A percentile compares a stretch with the other conserved stretches of the same genome.
These are phyloP conservation scores for Microdochium bolleyi DNA, from an alignment of 2,329 filamentous ascomycete species.

Conservation along the genomic window DNA sequence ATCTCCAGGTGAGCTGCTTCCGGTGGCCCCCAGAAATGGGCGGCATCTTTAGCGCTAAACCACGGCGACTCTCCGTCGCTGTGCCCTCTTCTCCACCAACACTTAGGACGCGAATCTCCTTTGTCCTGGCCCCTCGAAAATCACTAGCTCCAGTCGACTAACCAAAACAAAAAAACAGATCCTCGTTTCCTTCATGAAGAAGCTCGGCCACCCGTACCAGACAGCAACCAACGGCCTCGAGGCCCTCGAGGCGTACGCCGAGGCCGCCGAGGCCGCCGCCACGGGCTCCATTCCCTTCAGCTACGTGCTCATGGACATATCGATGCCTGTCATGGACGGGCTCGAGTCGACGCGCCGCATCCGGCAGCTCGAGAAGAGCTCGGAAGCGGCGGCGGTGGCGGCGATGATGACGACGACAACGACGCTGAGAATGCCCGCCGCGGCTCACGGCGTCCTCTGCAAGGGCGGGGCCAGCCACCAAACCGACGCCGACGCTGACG, in stretches of 20 bases:
- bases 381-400: background rate
- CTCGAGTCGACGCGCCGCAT: conserved; percentile 40
- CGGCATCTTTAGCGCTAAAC: too few species aligned
- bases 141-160: too few species aligned
- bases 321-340: conserved; percentile 48
- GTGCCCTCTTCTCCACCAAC: too few species aligned
- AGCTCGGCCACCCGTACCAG: conserved; percentile 19
- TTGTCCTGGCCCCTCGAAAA: too few species aligned
- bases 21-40: too few species aligned
- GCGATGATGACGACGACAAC: background rate
- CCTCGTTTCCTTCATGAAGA: conserved; percentile 19
- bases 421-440: too few species aligned
- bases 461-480: too few species aligned
- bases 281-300: conserved; percentile 17
- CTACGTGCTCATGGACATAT: conserved; percentile 38
- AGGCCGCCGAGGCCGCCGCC: conserved; percentile 9
- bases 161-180: conserved; percentile 9
- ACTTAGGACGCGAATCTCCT: too few species aligned
- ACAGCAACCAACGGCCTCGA: conserved; percentile 28
- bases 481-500: too few species aligned
- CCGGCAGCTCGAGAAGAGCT: conserved; percentile 31
- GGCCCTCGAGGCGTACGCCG: conserved; percentile 24
- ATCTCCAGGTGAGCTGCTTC: conserved; percentile 20
- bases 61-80: too few species aligned
- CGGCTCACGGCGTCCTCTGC: too few species aligned